phyloP scores from a whole-genome alignment of 768 basidiomycete species.

The Naematelia encephala region DNA sequence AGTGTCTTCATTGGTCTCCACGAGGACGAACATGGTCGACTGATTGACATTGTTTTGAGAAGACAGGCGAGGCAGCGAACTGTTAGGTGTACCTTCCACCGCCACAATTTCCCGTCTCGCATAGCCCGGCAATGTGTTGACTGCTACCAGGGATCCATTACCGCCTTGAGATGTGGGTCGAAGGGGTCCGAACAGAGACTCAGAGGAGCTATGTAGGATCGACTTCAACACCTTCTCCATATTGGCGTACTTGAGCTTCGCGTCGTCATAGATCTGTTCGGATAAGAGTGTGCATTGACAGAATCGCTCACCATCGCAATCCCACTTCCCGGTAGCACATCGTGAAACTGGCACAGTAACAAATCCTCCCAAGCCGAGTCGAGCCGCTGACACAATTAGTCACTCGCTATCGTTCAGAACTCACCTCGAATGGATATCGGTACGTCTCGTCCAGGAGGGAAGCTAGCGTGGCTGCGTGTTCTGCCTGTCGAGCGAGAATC shows the following conservation, averaged over 20 bases:
- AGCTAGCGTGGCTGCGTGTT: conserved; percentile 82
- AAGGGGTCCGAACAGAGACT: too few species aligned
- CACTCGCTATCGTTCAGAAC: too few species aligned
- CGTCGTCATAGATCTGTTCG: conserved; percentile 78
- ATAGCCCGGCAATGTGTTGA: too few species aligned
- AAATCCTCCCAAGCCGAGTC: conserved; percentile 93
- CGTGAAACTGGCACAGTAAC: conserved; percentile 55
- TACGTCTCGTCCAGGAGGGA: conserved; percentile 58
- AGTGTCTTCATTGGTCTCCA: too few species aligned
- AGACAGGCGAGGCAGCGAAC: too few species aligned
- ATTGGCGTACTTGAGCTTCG: conserved; percentile 66
- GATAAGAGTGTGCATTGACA: too few species aligned
- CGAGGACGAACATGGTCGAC: too few species aligned
- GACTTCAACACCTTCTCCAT: conserved; percentile 44
- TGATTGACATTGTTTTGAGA: too few species aligned
- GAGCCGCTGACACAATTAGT: conserved; percentile 53
- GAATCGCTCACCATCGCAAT: conserved; percentile 83
- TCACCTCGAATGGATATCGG: conserved; percentile 66
- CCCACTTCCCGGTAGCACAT: conserved; percentile 63
- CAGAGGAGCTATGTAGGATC: conserved; percentile 56
- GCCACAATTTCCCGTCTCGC: too few species aligned
- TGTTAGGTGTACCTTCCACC: too few species aligned
- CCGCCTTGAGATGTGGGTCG: too few species aligned
- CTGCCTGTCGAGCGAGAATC: conserved; percentile 77
- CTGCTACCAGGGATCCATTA: too few species aligned